These are phyloP conservation scores for Apiospora malaysiana DNA, from an alignment of 2,329 filamentous ascomycete species.

Conservation along the genomic window DNA sequence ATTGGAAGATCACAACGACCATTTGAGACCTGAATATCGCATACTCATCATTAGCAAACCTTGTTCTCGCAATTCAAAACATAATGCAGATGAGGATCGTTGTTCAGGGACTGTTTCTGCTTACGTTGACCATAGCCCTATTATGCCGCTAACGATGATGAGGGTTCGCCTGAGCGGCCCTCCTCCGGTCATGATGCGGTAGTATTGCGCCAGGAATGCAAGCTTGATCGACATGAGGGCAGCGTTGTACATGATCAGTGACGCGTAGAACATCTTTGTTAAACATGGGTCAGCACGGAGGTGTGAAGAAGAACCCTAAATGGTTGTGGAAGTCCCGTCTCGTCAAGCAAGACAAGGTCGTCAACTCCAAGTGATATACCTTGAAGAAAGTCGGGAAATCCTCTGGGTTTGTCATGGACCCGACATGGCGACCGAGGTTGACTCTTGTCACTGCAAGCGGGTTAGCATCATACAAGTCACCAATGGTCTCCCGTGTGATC, in stretches of 20 bases:
- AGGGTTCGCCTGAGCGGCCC: slow-evolving; percentile 35
- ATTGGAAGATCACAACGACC: slow-evolving; percentile 43
- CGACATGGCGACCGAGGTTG: slow-evolving; percentile 21
- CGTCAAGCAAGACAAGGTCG: too few species aligned
- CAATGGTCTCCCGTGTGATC: too few species aligned
- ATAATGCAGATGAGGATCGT: slow-evolving; percentile 37
- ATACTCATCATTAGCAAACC: neutral
- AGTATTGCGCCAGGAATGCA: slow-evolving; percentile 46
- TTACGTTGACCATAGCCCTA: slow-evolving; percentile 31
- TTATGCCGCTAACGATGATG: slow-evolving; percentile 30
- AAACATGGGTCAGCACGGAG: neutral
- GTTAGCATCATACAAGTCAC: neutral
- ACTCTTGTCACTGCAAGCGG: neutral
- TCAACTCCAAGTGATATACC: slow-evolving; percentile 1
- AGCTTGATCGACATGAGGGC: slow-evolving; percentile 44
- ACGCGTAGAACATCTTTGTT: slow-evolving; percentile 44
- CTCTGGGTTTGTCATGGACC: neutral
- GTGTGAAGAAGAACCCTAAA: neutral
- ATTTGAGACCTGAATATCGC: slow-evolving; percentile 38
- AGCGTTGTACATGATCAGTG: slow-evolving; percentile 45
- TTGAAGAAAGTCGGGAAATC: neutral
- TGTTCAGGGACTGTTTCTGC: neutral
- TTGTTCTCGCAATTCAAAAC: too few species aligned
- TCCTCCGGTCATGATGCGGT: slow-evolving; percentile 42
- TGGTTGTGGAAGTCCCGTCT: neutral